These are phyloP conservation scores for Ganoderma multipileum DNA, from an alignment of 1,284 basidiomycete species.

Conservation along the genomic window DNA sequence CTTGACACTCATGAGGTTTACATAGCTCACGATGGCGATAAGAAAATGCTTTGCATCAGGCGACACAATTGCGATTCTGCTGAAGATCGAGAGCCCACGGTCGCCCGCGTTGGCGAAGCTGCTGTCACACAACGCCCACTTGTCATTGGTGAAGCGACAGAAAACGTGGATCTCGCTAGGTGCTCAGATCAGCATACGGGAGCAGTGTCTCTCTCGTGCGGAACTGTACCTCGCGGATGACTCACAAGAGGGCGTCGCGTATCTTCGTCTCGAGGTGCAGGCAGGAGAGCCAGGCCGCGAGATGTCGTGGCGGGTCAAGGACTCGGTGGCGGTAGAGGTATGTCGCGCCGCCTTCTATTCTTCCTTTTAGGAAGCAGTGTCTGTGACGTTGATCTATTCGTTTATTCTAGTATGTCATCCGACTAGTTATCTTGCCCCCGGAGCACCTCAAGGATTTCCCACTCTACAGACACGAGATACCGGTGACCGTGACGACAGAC, in stretches of 20 bases:
- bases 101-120: slow-evolving; percentile 48
- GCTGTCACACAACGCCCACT: slow-evolving; percentile 43
- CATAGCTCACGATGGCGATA: slow-evolving; percentile 48
- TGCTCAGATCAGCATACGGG: slow-evolving; percentile 34
- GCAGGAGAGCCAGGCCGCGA: slow-evolving; percentile 39
- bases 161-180: slow-evolving; percentile 40
- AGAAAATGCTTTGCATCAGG: slow-evolving; percentile 49
- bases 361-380: background rate
- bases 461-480: slow-evolving; percentile 46
- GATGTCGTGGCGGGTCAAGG: slow-evolving; percentile 39
- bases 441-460: slow-evolving; percentile 45
- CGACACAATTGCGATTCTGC: slow-evolving; percentile 47
- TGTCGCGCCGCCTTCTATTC: slow-evolving; percentile 18
- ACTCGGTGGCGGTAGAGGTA: slow-evolving; percentile 38
- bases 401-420: slow-evolving; percentile 48
- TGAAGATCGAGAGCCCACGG: slow-evolving; percentile 46
- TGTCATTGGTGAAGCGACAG: slow-evolving; percentile 49
- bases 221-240: slow-evolving; percentile 34
- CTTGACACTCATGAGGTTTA: background rate
- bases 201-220: slow-evolving; percentile 36
- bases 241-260: slow-evolving; percentile 34
- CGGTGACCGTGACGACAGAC: slow-evolving; percentile 50
- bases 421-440: slow-evolving; percentile 45
- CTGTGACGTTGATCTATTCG: slow-evolving; percentile 14
- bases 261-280: slow-evolving; percentile 36